phyloP scores from a whole-genome alignment of 2,329 filamentous ascomycete genomes.

The Colletotrichum magnum region DNA sequence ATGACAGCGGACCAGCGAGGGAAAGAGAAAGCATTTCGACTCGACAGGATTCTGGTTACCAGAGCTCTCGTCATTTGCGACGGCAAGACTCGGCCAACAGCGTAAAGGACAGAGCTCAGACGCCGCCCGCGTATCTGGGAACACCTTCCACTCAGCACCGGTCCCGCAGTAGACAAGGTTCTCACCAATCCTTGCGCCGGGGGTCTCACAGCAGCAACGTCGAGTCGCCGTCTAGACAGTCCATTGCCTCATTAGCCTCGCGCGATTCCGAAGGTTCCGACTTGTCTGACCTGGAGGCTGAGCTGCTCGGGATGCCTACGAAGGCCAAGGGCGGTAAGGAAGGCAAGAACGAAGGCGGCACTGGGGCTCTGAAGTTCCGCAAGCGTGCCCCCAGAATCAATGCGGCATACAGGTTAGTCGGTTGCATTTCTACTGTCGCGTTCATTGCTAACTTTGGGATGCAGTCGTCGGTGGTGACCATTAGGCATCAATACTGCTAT shows the following conservation, averaged over 20 bases:
- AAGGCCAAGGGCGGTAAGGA: slow-evolving; percentile 48
- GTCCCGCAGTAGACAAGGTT: slow-evolving; percentile 12
- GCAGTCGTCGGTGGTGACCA: slow-evolving; percentile 54
- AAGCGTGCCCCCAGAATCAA: slow-evolving; percentile 51
- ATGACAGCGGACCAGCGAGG: slow-evolving; percentile 7
- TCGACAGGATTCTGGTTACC: slow-evolving; percentile 14
- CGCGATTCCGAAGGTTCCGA: slow-evolving; percentile 47
- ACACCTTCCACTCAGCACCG: slow-evolving; percentile 24
- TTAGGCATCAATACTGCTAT: background rate
- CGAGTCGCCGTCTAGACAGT: slow-evolving; percentile 37
- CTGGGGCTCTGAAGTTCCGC: slow-evolving; percentile 47
- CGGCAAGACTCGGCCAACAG: slow-evolving; percentile 16
- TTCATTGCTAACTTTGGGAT: slow-evolving; percentile 8
- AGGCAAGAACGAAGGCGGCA: slow-evolving; percentile 44
- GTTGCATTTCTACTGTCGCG: no score
- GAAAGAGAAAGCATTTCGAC: slow-evolving; percentile 2
- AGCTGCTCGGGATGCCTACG: slow-evolving; percentile 52
- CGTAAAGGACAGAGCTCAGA: slow-evolving; percentile 1
- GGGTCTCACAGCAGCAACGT: slow-evolving; percentile 30
- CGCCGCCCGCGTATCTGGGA: slow-evolving; percentile 2
- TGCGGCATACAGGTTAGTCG: slow-evolving; percentile 55
- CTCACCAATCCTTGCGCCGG: slow-evolving; percentile 21
- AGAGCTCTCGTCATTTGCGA: slow-evolving; percentile 19
- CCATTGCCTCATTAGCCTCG: slow-evolving; percentile 28
- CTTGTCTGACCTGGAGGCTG: slow-evolving; percentile 55